Evolutionary conservation across 176 grass and related monocot genomes (phyloP), one percentile per base, ranked within the genome.

Genomic region (Avena atlantica): DNA sequence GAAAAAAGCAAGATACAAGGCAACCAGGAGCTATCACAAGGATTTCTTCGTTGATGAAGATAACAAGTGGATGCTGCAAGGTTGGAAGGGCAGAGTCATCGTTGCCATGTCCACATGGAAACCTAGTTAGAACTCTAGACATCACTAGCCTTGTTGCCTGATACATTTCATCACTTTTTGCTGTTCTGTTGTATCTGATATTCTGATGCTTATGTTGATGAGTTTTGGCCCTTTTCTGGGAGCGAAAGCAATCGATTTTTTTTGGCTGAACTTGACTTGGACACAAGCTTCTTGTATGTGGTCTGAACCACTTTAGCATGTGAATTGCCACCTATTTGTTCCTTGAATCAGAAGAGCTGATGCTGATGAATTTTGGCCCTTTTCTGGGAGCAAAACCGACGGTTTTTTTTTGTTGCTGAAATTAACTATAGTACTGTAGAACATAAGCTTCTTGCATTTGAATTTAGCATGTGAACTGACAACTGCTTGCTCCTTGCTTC

Each of bases 11-110:
- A 87, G 74, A 56, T 90, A 80, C 80, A 87, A 87, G 80, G 89
- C 79, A 69, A 87, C 6, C 57, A 90, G 73, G 80, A 74, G 47
- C 17, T 87, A 90, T 11, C 80, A 87, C 14, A 84, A 57, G 85
- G 89, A 90, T 84, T 90, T 91, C 58, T 86, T 91, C 2, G 85
- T 84, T 55, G 89, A 91, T 25, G 67, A 91, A 91, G 85, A 80
- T 75, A 87, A 84, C 19, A 87, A 87, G 24, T 90, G 85, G 89
- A 79, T 90, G 85, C 80, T 90, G 70, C 89, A 79, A 11, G 81
- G 85, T 58, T 91, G 89, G 89, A 91, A 91, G 85, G 89, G 89
- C 11, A 81, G 85, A 25, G 6, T 91, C 36, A 84, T 91, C 10
- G 79, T 66, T 79, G 89, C 89, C 16, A 23, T 84, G 4, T 84